These are phyloP conservation scores for Fistulinella staudtii DNA, from an alignment of 1,284 basidiomycete species.

Conservation along the genomic window DNA sequence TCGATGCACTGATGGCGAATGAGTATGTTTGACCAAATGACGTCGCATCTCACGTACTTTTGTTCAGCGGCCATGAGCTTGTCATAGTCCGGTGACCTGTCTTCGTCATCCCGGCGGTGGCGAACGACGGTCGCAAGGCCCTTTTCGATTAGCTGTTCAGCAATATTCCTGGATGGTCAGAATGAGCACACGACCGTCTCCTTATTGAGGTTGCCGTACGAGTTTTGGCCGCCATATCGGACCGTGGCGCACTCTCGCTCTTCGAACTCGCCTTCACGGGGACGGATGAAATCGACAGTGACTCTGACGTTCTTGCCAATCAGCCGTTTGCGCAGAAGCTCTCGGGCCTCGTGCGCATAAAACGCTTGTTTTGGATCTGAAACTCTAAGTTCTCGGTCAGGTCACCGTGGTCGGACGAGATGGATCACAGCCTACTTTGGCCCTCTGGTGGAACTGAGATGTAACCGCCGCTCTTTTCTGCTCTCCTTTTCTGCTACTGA, in stretches of 20 bases:
- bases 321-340: conserved; percentile 85
- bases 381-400: conserved; percentile 39
- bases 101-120: conserved; percentile 93
- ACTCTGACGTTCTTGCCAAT: conserved; percentile 90
- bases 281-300: conserved; percentile 83
- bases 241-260: conserved; percentile 90
- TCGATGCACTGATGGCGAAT: conserved; percentile 66
- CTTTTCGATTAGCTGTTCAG: conserved; percentile 90
- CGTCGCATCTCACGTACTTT: conserved; percentile 47
- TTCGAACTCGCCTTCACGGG: conserved; percentile 91
- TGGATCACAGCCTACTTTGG: conserved; percentile 57
- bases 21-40: background rate
- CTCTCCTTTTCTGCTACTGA: conserved; percentile 74
- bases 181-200: conserved; percentile 5
- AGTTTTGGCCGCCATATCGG: conserved; percentile 74
- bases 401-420: background rate
- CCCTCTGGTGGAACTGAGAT: conserved; percentile 87
- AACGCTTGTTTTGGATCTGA: conserved; percentile 86
- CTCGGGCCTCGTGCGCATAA: conserved; percentile 89
- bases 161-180: conserved; percentile 68
- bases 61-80: conserved; percentile 94
- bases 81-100: conserved; percentile 91
- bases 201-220: conserved; percentile 42
- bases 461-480: conserved; percentile 77
- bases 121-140: conserved; percentile 88